Base-by-base conservation (phyloP, 495 filamentous ascomycete species). In the Penicillium bovifimosum region DNA sequence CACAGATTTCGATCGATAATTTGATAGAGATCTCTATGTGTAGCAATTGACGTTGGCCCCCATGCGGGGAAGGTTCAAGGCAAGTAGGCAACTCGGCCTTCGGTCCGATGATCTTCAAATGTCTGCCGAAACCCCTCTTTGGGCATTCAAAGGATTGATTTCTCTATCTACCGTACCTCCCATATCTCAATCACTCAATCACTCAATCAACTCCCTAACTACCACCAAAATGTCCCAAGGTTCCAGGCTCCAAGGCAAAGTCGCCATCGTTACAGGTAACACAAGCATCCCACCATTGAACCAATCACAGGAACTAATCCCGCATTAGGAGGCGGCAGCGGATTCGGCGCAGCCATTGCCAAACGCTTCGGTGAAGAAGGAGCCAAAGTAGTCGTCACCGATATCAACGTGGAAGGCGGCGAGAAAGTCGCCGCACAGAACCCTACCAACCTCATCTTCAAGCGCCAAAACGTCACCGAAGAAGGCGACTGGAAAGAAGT, bases 241-340 rank as follows among this genome's bases (percentile, higher is more conserved):
- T 38, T 55, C 64, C 13, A 59, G 70, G 55, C 77, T 98, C 17
- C 76, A 83, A 42, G 91, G 88, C 70, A 98, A 96, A 74, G 95
- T 95, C 71, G 88, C 88, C 66, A 84, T 98, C 56, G 80, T 98
- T 62, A 98, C 93, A 16, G 92, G 92, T 65, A 55, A 40, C 54
- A 34, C 11, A 29, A 34, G 2, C 4, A 27, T 10, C 20, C 20
- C 10, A 9, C 24, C 34, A 16, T 44, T 8, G n/a, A 24, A 45
- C 13, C 18, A 1, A n/a, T 9, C 8, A 9, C 13, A 17, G 11
- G 3, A 26, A 2, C 47, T 40, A 24, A 55, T 82, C 7, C n/a
- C 18, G 24, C 38, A 26, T 29, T 43, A 80, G 68, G 81, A 14
- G 73, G 74, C 17, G 80, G 77, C 6, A 80, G 76, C 5, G 82